These are phyloP conservation scores for Dalechampia spathulata DNA, from an alignment of 441 rosid genomes.

Conservation along the genomic window DNA sequence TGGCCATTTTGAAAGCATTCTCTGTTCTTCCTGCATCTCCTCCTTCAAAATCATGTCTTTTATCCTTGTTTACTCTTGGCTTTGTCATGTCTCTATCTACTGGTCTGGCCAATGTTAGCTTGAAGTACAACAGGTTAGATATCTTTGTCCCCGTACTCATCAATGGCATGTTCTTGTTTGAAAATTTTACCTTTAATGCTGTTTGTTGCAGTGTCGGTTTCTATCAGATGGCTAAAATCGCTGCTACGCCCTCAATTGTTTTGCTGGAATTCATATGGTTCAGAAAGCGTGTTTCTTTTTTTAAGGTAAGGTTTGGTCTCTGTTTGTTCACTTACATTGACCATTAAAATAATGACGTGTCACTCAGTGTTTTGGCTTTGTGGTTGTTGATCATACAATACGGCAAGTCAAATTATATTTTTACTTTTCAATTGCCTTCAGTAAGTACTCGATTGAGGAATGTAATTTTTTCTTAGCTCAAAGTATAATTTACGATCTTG, in stretches of 20 bases:
- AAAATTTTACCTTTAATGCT: background rate
- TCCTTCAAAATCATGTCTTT: conserved; percentile 47
- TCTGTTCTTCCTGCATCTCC: conserved; percentile 71
- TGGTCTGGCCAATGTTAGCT: conserved; percentile 91
- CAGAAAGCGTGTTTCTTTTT: conserved; percentile 52
- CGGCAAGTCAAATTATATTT: background rate
- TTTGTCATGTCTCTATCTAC: conserved; percentile 84
- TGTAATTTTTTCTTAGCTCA: too few species aligned
- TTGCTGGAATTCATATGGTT: conserved; percentile 76
- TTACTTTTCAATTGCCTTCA: too few species aligned
- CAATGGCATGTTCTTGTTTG: background rate
- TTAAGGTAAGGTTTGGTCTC: conserved; percentile 38
- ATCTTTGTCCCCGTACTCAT: background rate
- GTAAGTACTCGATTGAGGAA: too few species aligned
- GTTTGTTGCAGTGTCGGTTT: conserved; percentile 61
- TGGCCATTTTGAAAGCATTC: conserved; percentile 62
- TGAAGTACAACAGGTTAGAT: conserved; percentile 78
- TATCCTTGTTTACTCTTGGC: conserved; percentile 62
- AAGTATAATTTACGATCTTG: too few species aligned
- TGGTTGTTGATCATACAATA: background rate
- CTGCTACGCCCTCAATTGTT: conserved; percentile 85
- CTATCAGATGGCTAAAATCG: conserved; percentile 94
- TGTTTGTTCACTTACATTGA: background rate
- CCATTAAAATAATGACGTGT: background rate
- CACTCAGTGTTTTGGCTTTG: background rate